phyloP scores from a whole-genome alignment of 2,329 filamentous ascomycete species.

The Nigrospora sphaerica region DNA sequence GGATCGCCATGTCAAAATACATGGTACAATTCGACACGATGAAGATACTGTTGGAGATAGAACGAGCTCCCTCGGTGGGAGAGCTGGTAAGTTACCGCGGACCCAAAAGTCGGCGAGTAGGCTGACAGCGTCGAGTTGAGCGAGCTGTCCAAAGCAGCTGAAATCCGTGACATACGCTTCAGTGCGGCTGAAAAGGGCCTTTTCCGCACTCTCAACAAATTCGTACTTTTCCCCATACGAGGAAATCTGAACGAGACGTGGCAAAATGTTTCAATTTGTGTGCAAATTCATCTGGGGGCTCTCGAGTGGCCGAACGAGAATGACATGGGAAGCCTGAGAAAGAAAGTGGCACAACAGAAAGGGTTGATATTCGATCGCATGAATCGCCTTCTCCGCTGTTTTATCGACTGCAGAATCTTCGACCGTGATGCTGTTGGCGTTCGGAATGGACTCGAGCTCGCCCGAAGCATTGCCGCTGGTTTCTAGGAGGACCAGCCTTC shows the following conservation, averaged over 20 bases:
- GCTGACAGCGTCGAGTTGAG: slow-evolving; percentile 46
- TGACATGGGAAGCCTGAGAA: slow-evolving; percentile 44
- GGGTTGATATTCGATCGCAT: slow-evolving; percentile 59
- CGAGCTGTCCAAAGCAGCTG: slow-evolving; percentile 57
- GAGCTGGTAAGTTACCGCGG: slow-evolving; percentile 52
- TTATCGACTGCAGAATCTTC: slow-evolving; percentile 62
- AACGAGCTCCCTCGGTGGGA: slow-evolving; percentile 51
- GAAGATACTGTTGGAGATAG: slow-evolving; percentile 59
- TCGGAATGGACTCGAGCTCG: slow-evolving; percentile 66
- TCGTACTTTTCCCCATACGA: slow-evolving; percentile 64
- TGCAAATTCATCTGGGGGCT: slow-evolving; percentile 68
- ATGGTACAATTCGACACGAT: slow-evolving; percentile 77
- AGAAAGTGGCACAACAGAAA: slow-evolving; percentile 55
- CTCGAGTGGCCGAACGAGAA: slow-evolving; percentile 56
- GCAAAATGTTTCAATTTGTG: slow-evolving; percentile 71
- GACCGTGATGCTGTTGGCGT: slow-evolving; percentile 60
- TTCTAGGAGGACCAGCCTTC: slow-evolving; percentile 76
- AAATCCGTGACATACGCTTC: slow-evolving; percentile 68
- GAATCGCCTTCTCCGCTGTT: slow-evolving; percentile 64
- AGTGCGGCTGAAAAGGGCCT: slow-evolving; percentile 60
- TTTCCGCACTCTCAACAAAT: slow-evolving; percentile 68
- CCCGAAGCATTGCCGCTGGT: slow-evolving; percentile 66
- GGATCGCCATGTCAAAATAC: slow-evolving; percentile 75
- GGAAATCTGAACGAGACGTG: slow-evolving; percentile 56
- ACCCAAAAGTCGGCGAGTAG: background rate